Evolutionary conservation across 257 asterid genomes (phyloP).

Genomic region (Nyctanthes arbortristis): DNA sequence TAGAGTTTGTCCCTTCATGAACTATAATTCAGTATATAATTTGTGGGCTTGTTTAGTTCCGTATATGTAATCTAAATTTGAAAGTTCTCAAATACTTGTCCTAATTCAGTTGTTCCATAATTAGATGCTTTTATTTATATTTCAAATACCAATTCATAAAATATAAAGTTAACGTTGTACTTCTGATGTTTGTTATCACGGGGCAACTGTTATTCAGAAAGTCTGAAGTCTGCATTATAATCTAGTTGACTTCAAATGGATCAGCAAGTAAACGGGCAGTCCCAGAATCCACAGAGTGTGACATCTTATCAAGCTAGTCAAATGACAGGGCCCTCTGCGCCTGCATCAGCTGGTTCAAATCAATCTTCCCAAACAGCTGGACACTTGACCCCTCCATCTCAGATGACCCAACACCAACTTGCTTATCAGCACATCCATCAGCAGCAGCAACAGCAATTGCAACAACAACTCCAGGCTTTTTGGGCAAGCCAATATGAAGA

Average conservation of each 20-base stretch:
- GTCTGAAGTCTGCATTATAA: slow-evolving; percentile 22
- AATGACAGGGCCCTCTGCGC: slow-evolving; percentile 57
- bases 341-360: slow-evolving; percentile 55
- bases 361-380: slow-evolving; percentile 81
- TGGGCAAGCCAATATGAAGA: slow-evolving; percentile 84
- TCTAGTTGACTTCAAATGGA: slow-evolving; percentile 53
- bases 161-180: neutral
- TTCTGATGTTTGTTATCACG: neutral
- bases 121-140: neutral
- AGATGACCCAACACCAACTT: slow-evolving; percentile 85
- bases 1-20: neutral
- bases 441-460: slow-evolving; percentile 89
- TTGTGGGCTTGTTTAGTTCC: neutral
- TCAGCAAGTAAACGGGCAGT: slow-evolving; percentile 91
- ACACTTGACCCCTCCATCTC: slow-evolving; percentile 71
- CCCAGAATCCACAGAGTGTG: slow-evolving; percentile 62
- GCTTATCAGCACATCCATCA: slow-evolving; percentile 98
- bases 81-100: neutral
- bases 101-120: neutral
- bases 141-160: neutral
- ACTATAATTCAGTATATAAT: neutral
- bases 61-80: neutral
- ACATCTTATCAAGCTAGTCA: slow-evolving; percentile 75
- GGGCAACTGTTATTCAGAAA: neutral
- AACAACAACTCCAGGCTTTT: slow-evolving; percentile 79